Conservation (phyloP, 208 protist species). For the Balamuthia mandrillaris region DNA sequence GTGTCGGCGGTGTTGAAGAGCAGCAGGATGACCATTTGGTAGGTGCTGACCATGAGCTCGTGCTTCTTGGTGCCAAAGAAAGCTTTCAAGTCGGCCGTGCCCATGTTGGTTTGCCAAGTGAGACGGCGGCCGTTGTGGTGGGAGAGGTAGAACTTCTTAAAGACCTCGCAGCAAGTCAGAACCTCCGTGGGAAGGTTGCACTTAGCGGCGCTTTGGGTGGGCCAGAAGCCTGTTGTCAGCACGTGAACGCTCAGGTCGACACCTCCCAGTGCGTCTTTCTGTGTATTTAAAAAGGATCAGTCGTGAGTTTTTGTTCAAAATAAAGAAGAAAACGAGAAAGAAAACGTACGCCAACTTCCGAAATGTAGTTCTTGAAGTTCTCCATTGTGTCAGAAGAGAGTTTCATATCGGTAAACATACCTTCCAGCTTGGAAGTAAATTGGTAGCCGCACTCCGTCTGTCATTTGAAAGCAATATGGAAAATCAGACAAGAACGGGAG, state of each 20-base stretch:
- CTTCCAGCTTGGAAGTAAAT: slow-evolving; percentile 81
- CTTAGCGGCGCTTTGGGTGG: slow-evolving; percentile 53
- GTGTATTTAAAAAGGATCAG: too few relatives aligned
- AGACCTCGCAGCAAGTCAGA: slow-evolving; percentile 60
- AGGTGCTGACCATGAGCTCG: slow-evolving; percentile 70
- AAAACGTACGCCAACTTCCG: not conserved
- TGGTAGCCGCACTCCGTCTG: slow-evolving; percentile 74
- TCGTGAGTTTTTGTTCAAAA: not conserved
- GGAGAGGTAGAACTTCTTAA: slow-evolving; percentile 70
- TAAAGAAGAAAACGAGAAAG: not conserved
- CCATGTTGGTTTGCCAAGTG: slow-evolving; percentile 75
- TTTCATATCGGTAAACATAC: slow-evolving; percentile 84
- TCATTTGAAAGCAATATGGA: not conserved
- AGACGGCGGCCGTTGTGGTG: slow-evolving; percentile 71
- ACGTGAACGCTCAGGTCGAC: slow-evolving; percentile 76
- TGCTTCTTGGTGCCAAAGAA: slow-evolving; percentile 59
- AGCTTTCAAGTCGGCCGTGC: slow-evolving; percentile 72
- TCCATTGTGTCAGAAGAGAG: slow-evolving; percentile 71
- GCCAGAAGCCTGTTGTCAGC: slow-evolving; percentile 82
- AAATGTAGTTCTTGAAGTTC: slow-evolving; percentile 57
- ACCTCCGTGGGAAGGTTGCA: slow-evolving; percentile 60
- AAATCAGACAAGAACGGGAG: not conserved
- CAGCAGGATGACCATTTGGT: slow-evolving; percentile 74
- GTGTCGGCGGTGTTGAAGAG: slow-evolving; percentile 69
- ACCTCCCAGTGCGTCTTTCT: not conserved